phyloP scores from a whole-genome alignment of 208 protist species.

The Angomonas deanei region DNA sequence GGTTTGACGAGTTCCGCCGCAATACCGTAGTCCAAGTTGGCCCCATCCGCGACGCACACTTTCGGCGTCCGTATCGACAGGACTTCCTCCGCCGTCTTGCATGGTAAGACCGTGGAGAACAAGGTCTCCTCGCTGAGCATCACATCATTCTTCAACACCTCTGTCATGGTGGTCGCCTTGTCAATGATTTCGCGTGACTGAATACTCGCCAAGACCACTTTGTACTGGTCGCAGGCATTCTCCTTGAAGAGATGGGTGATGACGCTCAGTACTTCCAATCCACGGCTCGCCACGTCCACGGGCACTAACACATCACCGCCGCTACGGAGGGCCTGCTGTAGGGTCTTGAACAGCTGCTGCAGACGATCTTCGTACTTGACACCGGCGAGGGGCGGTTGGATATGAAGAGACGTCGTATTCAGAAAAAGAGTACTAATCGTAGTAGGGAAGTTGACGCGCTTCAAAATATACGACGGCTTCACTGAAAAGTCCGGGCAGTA shows the following conservation, averaged over 20 bases:
- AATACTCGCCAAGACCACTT: conserved; percentile 64
- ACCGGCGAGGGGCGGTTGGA: neutral
- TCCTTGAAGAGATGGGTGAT: conserved; percentile 62
- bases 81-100: conserved; percentile 68
- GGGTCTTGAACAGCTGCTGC: conserved; percentile 64
- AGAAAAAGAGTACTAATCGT: conserved; percentile 66
- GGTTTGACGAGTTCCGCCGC: conserved; percentile 58
- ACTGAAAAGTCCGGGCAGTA: conserved; percentile 86
- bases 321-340: conserved; percentile 78
- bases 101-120: conserved; percentile 75
- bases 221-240: conserved; percentile 78
- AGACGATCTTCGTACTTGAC: conserved; percentile 57
- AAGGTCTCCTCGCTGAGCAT: conserved; percentile 59
- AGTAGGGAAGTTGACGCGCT: conserved; percentile 63
- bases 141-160: conserved; percentile 67
- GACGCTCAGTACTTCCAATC: conserved; percentile 72
- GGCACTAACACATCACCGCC: conserved; percentile 84
- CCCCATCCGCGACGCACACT: conserved; percentile 74
- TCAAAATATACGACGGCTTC: conserved; percentile 70
- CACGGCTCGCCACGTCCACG: conserved; percentile 57
- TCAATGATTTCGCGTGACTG: conserved; percentile 72
- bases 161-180: conserved; percentile 83
- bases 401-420: conserved; percentile 13
- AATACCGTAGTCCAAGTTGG: conserved; percentile 63
- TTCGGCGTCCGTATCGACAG: conserved; percentile 50